Percentiles rank a stretch among this genome's conserved stretches.
Evolutionary conservation across 306 rosid species (phyloP).

Genomic region (Fragaria ananassa): DNA sequence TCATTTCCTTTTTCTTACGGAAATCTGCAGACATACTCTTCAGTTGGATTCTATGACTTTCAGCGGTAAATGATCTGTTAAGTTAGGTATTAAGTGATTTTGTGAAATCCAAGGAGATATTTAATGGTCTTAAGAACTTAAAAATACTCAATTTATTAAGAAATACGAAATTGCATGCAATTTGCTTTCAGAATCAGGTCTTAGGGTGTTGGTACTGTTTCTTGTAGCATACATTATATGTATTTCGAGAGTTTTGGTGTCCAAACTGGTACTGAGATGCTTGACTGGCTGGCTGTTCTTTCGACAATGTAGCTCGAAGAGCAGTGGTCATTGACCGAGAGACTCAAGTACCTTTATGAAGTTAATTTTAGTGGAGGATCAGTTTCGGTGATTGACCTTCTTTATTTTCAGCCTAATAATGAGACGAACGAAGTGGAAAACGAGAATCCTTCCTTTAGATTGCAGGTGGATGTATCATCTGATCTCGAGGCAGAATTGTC

Average conservation of each 20-base stretch:
- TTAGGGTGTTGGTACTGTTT: not conserved
- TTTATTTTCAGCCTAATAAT: slow-evolving; percentile 48
- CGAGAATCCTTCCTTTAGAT: slow-evolving; percentile 44
- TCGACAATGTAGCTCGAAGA: not conserved
- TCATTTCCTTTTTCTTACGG: not conserved
- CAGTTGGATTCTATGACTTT: not conserved
- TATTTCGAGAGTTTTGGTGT: not conserved
- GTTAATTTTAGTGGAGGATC: not conserved
- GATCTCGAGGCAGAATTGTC: slow-evolving; percentile 46
- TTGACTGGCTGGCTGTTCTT: not conserved
- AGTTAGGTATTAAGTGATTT: slow-evolving; percentile 1
- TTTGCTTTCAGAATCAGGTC: not conserved
- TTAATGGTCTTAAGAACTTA: not conserved
- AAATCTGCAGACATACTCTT: not conserved
- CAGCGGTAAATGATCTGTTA: not conserved
- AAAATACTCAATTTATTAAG: not conserved
- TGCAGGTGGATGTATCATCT: slow-evolving; percentile 57
- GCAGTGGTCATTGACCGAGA: not conserved
- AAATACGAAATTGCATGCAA: not conserved
- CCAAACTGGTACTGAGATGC: not conserved
- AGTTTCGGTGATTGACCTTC: slow-evolving; percentile 15
- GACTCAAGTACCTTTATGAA: not conserved
- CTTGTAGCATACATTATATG: not conserved
- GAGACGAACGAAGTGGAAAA: slow-evolving; percentile 32
- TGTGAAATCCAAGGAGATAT: not conserved